Percentiles rank a stretch among this genome's conserved stretches.
These are phyloP conservation scores for Ceratocystis variospora DNA, from an alignment of 2,329 filamentous ascomycete genomes.

Conservation along the genomic window DNA sequence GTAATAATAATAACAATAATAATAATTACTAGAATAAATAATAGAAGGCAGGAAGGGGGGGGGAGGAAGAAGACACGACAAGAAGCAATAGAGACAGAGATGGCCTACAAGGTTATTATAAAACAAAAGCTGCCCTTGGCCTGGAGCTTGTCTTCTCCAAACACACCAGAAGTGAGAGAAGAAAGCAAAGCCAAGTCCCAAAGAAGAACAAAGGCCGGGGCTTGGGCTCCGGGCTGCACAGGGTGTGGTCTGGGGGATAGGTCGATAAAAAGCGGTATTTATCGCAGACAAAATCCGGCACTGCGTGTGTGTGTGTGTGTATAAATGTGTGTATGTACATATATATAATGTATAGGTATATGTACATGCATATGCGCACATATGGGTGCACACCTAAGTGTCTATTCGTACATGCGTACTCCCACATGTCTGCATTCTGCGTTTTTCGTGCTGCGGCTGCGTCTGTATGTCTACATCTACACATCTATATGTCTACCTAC, in stretches of 20 bases:
- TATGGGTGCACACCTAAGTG: too few species aligned
- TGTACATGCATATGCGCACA: background rate
- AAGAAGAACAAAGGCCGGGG: background rate
- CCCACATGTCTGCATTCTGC: too few species aligned
- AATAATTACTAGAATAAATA: background rate
- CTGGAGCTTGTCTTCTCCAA: too few species aligned
- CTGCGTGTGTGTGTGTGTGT: background rate
- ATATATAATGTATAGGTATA: background rate
- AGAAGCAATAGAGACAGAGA: background rate
- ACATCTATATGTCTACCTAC: too few species aligned
- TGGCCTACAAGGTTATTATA: background rate
- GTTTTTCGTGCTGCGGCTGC: background rate
- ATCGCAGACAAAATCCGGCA: background rate
- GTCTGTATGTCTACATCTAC: background rate
- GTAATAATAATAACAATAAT: too few species aligned
- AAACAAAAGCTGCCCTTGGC: background rate
- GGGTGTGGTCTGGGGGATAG: background rate
- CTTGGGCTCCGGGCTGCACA: background rate
- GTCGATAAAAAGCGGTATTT: background rate
- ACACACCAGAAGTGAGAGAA: background rate
- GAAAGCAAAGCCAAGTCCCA: background rate
- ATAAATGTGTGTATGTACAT: background rate
- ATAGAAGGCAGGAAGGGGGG: background rate
- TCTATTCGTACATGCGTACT: too few species aligned
- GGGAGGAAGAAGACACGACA: background rate